Base-by-base conservation (phyloP, 768 basidiomycete species). In the Podaxis sp. region DNA sequence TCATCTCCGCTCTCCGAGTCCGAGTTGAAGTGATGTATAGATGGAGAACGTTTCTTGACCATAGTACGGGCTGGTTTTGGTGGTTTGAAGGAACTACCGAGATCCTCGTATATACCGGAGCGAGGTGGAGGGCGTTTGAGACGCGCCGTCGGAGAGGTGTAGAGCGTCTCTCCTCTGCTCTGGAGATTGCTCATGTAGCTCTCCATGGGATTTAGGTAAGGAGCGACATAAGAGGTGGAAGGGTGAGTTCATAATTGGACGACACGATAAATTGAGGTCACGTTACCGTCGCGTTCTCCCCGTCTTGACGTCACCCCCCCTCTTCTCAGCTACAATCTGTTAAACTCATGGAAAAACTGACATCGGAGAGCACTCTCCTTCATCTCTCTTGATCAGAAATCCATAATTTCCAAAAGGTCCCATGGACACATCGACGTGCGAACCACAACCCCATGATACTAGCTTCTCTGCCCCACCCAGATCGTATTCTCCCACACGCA, bases 1-100 rank as follows among this genome's bases (percentile, higher is more conserved):
- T 69, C 67, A 57, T 69, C 68, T 1, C 62, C 65, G 17, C 61
- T 55, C 8, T n/a, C 58, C 9, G 15, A 25, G 13, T 40, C 61
- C 22, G 51, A 57, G 22, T 47, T 47, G 15, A 50, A 29, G 41
- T 55, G 29, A 22, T 47, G 37, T 8, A 8, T 27, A 43, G 22
- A 11, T n/a, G n/a, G 55, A 33, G 12, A 12, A 12, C 49, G 55
- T 43, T 57, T 43, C 11, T 19, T 36, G 12, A 8, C 36, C 37
- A 13, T 33, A 12, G 43, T 46, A 19, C 19, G 41, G 41, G 33
- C 46, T 55, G 43, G 36, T 13, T 33, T 27, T 9, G 41, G 12
- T 4, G 61, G 27, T 47, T 61, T 37, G 33, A 62, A 62, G 25
- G 43, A 53, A 37, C 46, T 50, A 12, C 61, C 61, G 27, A 55